Percentiles rank a stretch among this genome's conserved stretches.
phyloP scores from a whole-genome alignment of 2,329 filamentous ascomycete genomes.

The Clonostachys sp. region DNA sequence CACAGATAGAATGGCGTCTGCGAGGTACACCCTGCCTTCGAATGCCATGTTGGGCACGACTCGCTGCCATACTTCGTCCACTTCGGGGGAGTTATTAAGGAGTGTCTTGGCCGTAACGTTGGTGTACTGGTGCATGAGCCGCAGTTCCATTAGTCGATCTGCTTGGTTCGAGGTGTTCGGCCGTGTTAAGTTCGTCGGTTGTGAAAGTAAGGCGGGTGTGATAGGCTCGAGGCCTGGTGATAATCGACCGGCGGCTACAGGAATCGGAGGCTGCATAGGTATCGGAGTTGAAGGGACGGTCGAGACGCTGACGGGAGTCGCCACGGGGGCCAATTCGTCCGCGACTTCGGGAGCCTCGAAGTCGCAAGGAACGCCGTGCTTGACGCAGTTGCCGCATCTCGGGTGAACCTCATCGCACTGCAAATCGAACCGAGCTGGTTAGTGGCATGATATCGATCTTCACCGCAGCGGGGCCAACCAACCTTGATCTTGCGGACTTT shows the following conservation, averaged over 20 bases:
- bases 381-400: constrained; percentile 60
- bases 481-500: constrained; percentile 70
- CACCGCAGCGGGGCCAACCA: constrained; percentile 7
- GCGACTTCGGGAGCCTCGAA: constrained; percentile 48
- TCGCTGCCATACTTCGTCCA: constrained; percentile 54
- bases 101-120: constrained; percentile 56
- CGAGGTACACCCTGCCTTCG: constrained; percentile 50
- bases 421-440: not conserved
- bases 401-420: constrained; percentile 65
- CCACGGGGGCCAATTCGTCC: constrained; percentile 33
- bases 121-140: constrained; percentile 61
- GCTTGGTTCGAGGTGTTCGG: constrained; percentile 23
- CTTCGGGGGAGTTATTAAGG: constrained; percentile 43
- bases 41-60: constrained; percentile 59
- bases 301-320: constrained; percentile 18
- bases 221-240: not conserved
- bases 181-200: constrained; percentile 15
- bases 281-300: constrained; percentile 2
- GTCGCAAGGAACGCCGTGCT: constrained; percentile 63
- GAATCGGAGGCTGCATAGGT: not conserved
- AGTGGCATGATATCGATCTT: not conserved
- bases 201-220: constrained; percentile 23
- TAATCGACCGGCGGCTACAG: not conserved
- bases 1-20: constrained; percentile 60
- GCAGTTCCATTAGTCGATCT: constrained; percentile 53